phyloP scores from a whole-genome alignment of 441 rosid genomes.

The Populus hybrid region DNA sequence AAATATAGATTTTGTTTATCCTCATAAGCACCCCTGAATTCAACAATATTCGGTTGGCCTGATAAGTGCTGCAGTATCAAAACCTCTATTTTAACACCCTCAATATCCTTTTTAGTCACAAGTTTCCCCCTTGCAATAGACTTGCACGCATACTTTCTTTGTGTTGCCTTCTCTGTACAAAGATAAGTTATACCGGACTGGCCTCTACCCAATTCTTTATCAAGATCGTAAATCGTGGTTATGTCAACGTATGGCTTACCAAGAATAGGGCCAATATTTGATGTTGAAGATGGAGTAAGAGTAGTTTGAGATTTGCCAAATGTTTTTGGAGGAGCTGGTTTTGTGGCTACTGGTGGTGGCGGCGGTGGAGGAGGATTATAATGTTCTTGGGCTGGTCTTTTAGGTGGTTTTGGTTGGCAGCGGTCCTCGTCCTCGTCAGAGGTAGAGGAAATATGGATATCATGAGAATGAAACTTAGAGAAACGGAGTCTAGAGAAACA shows the following conservation, averaged over 20 bases:
- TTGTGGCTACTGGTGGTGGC: not conserved
- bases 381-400: not conserved
- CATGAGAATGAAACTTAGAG: not conserved
- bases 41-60: constrained; percentile 89
- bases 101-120: constrained; percentile 58
- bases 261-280: constrained; percentile 27
- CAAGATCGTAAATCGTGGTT: constrained; percentile 40
- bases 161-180: constrained; percentile 74
- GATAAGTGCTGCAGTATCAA: constrained; percentile 82
- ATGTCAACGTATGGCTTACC: constrained; percentile 63
- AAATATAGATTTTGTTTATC: constrained; percentile 77
- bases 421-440: not conserved
- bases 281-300: not conserved
- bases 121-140: constrained; percentile 84
- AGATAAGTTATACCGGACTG: constrained; percentile 81
- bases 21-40: constrained; percentile 84
- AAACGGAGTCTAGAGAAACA: not conserved
- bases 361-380: not conserved
- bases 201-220: constrained; percentile 84
- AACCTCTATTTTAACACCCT: constrained; percentile 73
- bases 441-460: not conserved
- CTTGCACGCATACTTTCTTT: constrained; percentile 69
- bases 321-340: not conserved
- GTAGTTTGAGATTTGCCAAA: not conserved
- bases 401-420: not conserved